Evolutionary conservation across 495 filamentous ascomycete species (phyloP).

Genomic region (Penicillium atrosanguineum): DNA sequence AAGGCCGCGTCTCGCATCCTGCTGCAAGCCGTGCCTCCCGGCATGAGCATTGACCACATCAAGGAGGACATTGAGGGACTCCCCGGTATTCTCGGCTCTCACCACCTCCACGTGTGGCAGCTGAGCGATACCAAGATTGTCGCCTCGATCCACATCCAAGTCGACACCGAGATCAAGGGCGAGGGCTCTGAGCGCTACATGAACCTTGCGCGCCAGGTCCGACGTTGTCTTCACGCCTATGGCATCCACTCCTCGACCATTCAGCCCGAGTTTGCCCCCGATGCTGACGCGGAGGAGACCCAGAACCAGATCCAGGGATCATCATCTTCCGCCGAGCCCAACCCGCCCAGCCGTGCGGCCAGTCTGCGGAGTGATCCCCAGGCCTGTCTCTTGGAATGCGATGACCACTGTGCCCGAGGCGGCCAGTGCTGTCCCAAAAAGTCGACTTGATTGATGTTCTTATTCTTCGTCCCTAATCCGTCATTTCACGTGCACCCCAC

Average conservation of each 20-base stretch:
- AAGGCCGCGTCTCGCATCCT: conserved; percentile 91
- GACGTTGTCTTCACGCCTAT: conserved; percentile 86
- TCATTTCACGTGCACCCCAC: background rate
- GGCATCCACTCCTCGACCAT: conserved; percentile 98
- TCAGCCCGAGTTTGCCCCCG: conserved; percentile 86
- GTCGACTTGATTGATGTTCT: conserved; percentile 17
- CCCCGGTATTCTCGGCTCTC: conserved; percentile 80
- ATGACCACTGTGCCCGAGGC: conserved; percentile 70
- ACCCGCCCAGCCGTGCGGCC: conserved; percentile 41
- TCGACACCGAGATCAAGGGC: conserved; percentile 70
- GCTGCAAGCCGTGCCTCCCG: conserved; percentile 85
- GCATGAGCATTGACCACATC: conserved; percentile 85
- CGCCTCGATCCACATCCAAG: conserved; percentile 87
- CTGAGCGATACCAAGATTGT: conserved; percentile 90
- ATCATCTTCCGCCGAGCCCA: conserved; percentile 27
- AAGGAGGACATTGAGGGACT: conserved; percentile 84
- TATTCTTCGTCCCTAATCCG: background rate
- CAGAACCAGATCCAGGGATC: conserved; percentile 21
- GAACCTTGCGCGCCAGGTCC: conserved; percentile 74
- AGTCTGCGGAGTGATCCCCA: conserved; percentile 54
- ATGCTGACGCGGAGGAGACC: conserved; percentile 52
- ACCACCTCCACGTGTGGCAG: conserved; percentile 98
- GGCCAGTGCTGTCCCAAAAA: conserved; percentile 68
- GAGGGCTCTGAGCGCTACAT: conserved; percentile 80
- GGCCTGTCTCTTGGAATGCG: conserved; percentile 80